Percentiles rank a stretch among this genome's conserved stretches.
Evolutionary conservation across 2,329 filamentous ascomycete genomes (phyloP).

Genomic region (Fusarium sp.): DNA sequence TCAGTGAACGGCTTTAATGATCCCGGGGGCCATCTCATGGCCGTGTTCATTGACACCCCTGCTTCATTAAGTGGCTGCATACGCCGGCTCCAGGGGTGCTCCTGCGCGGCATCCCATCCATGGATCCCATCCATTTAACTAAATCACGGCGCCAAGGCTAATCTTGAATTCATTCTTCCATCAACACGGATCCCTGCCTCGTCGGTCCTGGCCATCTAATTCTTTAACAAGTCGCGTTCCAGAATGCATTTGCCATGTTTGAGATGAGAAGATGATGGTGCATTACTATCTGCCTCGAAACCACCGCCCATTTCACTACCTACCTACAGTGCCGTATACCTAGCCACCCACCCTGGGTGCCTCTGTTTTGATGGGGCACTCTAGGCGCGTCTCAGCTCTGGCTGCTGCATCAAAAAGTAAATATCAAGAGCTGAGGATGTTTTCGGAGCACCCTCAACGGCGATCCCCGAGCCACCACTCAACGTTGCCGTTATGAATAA

Average conservation of each 20-base stretch:
- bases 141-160: constrained; percentile 42
- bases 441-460: constrained; percentile 16
- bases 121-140: constrained; percentile 42
- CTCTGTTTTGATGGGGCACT: constrained; percentile 37
- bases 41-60: constrained; percentile 44
- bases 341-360: not conserved
- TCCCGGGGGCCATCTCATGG: constrained; percentile 36
- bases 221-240: constrained; percentile 34
- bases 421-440: constrained; percentile 30
- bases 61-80: constrained; percentile 49
- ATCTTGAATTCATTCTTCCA: constrained; percentile 42
- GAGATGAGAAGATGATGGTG: constrained; percentile 1
- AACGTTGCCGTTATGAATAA: constrained; percentile 2
- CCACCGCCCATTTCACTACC: not conserved
- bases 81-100: constrained; percentile 45
- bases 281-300: not conserved
- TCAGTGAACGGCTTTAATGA: constrained; percentile 43
- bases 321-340: not conserved
- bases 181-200: constrained; percentile 27
- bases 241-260: constrained; percentile 25
- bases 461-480: constrained; percentile 2
- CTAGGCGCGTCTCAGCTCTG: constrained; percentile 31
- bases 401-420: constrained; percentile 35
- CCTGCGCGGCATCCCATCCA: constrained; percentile 45
- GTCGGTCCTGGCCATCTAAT: constrained; percentile 27